A percentile compares a stretch with the other conserved stretches of the same genome.
These are phyloP conservation scores for Penicillium sp. DNA, from an alignment of 2,329 filamentous ascomycete species.

Conservation along the genomic window DNA sequence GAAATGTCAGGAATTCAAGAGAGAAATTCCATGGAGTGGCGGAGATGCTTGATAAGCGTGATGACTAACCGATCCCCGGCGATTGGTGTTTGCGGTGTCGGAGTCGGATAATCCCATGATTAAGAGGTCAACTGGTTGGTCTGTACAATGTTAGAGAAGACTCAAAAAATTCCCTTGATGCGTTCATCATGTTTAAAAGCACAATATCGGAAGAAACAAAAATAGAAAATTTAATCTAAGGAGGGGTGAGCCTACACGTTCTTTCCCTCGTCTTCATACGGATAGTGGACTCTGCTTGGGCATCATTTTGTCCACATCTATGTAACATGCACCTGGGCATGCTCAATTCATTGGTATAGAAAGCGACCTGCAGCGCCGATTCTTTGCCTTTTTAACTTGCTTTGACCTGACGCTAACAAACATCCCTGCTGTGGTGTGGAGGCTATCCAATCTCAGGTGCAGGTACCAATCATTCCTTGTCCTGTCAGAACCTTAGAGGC, in stretches of 20 bases:
- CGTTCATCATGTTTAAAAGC: not conserved
- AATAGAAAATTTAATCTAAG: too few relatives aligned
- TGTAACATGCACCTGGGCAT: too few relatives aligned
- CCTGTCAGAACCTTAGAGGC: conserved; percentile 18
- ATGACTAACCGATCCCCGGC: conserved; percentile 32
- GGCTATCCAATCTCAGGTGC: not conserved
- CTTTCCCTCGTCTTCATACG: too few relatives aligned
- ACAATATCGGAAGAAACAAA: too few relatives aligned
- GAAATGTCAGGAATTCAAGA: not conserved
- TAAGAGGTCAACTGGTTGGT: too few relatives aligned
- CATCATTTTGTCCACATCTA: not conserved
- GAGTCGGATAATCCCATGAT: not conserved
- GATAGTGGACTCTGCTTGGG: not conserved
- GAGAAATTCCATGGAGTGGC: conserved; percentile 20
- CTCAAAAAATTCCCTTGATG: not conserved
- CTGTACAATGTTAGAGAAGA: not conserved
- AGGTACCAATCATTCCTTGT: conserved; percentile 14
- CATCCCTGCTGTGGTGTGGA: not conserved
- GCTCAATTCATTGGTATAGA: not conserved
- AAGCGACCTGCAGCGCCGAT: not conserved
- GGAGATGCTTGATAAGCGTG: conserved; percentile 36
- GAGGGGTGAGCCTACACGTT: too few relatives aligned
- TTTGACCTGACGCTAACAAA: not conserved
- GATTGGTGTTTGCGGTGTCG: conserved; percentile 23
- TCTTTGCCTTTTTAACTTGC: not conserved